Base-by-base conservation (phyloP, 768 basidiomycete genomes). In the Tylopilus sp. region DNA sequence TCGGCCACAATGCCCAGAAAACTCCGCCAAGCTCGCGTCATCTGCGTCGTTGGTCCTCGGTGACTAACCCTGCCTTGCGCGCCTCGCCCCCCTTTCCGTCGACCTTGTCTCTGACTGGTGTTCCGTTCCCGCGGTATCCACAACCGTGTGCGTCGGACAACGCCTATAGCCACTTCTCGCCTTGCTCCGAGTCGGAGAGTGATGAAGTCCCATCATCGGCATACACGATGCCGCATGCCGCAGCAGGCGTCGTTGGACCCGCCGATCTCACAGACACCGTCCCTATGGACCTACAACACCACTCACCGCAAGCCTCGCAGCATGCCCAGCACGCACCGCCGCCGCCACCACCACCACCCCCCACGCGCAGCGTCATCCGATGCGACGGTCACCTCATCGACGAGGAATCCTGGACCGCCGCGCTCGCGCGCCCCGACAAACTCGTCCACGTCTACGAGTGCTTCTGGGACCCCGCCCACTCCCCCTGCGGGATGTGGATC, bases 401-500 rank as follows among this genome's bases (percentile, higher is more conserved):
- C 51, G 66, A 69, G 13, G 64, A 63, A 21, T 57, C 66, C 26
- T 50, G 69, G 61, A 54, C 56, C 1, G 57, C 50, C 7, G 58
- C 66, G 5, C 44, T 64, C 44, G 47, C 57, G 18, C 60, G 58
- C 12, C 52, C 51, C 0, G 68, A 63, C 53, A 58, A 63, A 22
- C 39, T 47, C 38, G 38, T 67, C 8, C 58, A 70, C 52, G 57
- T 69, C 26, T 69, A 68, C 50, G 62, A 68, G 39, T 68, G 67
- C 28, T 57, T 62, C 42, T 70, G 67, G 67, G 59, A 64, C 47
- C 47, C 50, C 25, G 3, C 46, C 26, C 48, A 64, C 40, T 42
- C 67, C 0, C 51, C 68, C 2, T 68, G 67, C 17, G 54, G 66
- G 1, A 68, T 68, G 68, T 70, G 69, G 60, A 66, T 68, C 33